Evolutionary conservation across 345 rosid genomes (phyloP).

Genomic region (Moringa oleifera): DNA sequence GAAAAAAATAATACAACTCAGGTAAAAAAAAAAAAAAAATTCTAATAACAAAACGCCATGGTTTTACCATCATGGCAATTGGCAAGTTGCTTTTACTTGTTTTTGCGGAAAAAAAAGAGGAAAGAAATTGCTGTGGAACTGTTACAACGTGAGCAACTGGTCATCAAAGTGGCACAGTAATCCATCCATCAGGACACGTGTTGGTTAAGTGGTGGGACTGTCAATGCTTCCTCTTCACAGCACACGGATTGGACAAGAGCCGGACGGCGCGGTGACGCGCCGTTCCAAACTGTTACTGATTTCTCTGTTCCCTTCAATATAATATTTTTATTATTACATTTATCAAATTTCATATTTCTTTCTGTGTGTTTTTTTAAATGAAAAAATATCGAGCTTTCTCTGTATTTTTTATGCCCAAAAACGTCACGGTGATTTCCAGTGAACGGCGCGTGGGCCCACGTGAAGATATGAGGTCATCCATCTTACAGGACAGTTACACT

Average conservation of each 20-base stretch:
- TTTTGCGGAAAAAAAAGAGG: too few relatives aligned
- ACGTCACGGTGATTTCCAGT: slow-evolving; percentile 40
- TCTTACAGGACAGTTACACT: slow-evolving; percentile 41
- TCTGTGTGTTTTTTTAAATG: too few relatives aligned
- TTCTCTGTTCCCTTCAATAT: not conserved
- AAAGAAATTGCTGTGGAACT: not conserved
- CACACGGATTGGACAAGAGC: slow-evolving; percentile 42
- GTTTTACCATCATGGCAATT: too few relatives aligned
- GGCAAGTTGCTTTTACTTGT: too few relatives aligned
- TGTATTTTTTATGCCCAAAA: too few relatives aligned
- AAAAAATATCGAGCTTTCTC: too few relatives aligned
- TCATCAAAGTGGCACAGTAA: not conserved
- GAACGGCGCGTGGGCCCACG: slow-evolving; percentile 53
- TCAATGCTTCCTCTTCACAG: slow-evolving; percentile 40
- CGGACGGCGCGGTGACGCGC: slow-evolving; percentile 57
- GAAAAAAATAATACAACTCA: too few relatives aligned
- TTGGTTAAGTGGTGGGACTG: slow-evolving; percentile 14
- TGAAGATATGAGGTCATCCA: slow-evolving; percentile 31
- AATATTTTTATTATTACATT: too few relatives aligned
- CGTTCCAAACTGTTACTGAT: slow-evolving; percentile 33
- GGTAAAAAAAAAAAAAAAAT: too few relatives aligned
- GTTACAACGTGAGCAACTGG: slow-evolving; percentile 18
- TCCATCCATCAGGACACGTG: slow-evolving; percentile 23
- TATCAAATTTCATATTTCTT: too few relatives aligned
- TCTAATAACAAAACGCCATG: too few relatives aligned